Evolutionary conservation across 345 rosid genomes (phyloP).

Genomic region (Eutrema japonicum): DNA sequence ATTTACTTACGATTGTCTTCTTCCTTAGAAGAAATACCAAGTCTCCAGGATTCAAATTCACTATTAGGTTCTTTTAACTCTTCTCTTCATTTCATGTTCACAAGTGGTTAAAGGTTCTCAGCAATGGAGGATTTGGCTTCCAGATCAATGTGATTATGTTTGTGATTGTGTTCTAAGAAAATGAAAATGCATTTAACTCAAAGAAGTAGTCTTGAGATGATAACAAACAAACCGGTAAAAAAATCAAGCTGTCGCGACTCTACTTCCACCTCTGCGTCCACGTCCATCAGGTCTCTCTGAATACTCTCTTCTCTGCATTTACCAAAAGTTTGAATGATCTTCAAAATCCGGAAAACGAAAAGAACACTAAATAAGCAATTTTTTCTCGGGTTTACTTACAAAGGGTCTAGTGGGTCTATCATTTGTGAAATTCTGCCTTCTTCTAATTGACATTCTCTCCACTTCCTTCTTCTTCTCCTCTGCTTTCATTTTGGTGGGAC

Average conservation of each 20-base stretch:
- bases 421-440: conserved; percentile 38
- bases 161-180: conserved; percentile 8
- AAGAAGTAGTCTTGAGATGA: conserved; percentile 20
- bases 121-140: neutral
- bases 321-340: conserved; percentile 12
- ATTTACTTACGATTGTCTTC: neutral
- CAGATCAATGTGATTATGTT: neutral
- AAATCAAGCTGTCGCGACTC: conserved; percentile 28
- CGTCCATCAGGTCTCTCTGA: conserved; percentile 47
- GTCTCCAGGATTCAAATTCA: conserved; percentile 4
- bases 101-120: conserved; percentile 9
- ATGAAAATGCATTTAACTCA: conserved; percentile 7
- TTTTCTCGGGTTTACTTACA: conserved; percentile 12
- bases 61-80: neutral
- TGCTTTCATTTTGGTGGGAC: conserved; percentile 75
- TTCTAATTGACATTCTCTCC: conserved; percentile 48
- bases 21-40: neutral
- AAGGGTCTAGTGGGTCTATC: conserved; percentile 36
- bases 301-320: conserved; percentile 52
- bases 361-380: neutral
- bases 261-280: conserved; percentile 54
- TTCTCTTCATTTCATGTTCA: neutral
- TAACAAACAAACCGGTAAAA: conserved; percentile 11
- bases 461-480: conserved; percentile 73
- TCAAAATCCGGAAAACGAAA: neutral